These are phyloP conservation scores for Clonostachys solani DNA, from an alignment of 2,329 filamentous ascomycete genomes.

Conservation along the genomic window DNA sequence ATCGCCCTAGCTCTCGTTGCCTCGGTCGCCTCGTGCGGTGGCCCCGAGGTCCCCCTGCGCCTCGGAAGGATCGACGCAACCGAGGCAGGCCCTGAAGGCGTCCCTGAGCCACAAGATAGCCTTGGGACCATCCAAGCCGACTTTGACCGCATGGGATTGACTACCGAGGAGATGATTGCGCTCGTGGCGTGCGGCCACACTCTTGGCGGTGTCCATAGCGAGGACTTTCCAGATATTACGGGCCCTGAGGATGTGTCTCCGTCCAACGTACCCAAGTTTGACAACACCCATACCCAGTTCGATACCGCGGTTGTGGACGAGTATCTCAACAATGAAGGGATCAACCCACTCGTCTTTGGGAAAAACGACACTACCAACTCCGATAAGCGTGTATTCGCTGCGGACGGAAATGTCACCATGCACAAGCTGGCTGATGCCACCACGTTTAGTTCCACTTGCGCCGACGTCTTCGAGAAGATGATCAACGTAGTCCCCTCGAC, in stretches of 20 bases:
- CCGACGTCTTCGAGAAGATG: constrained; percentile 21
- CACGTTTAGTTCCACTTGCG: constrained; percentile 25
- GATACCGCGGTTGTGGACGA: constrained; percentile 36
- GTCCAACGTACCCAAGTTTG: constrained; percentile 26
- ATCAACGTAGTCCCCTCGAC: constrained; percentile 20
- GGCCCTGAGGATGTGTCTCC: constrained; percentile 9
- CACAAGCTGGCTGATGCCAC: constrained; percentile 24
- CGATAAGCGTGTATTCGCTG: constrained; percentile 32
- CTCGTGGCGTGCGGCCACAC: constrained; percentile 25
- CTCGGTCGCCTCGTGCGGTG: constrained; percentile 18
- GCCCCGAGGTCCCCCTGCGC: constrained; percentile 14
- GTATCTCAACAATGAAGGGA: constrained; percentile 31
- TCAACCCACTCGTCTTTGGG: constrained; percentile 33
- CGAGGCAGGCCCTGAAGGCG: constrained; percentile 17
- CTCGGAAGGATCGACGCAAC: constrained; percentile 19
- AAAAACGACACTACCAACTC: constrained; percentile 28
- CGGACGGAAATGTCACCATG: constrained; percentile 35
- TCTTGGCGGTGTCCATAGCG: constrained; percentile 36
- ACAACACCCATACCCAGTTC: constrained; percentile 20
- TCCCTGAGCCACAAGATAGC: constrained; percentile 20
- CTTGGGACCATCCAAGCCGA: constrained; percentile 12
- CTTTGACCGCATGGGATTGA: constrained; percentile 20
- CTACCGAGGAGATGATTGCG: constrained; percentile 23
- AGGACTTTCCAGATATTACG: constrained; percentile 25
- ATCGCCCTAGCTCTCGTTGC: constrained; percentile 8